These are phyloP conservation scores for Plectosphaerella plurivora DNA, from an alignment of 2,329 filamentous ascomycete species.

Conservation along the genomic window DNA sequence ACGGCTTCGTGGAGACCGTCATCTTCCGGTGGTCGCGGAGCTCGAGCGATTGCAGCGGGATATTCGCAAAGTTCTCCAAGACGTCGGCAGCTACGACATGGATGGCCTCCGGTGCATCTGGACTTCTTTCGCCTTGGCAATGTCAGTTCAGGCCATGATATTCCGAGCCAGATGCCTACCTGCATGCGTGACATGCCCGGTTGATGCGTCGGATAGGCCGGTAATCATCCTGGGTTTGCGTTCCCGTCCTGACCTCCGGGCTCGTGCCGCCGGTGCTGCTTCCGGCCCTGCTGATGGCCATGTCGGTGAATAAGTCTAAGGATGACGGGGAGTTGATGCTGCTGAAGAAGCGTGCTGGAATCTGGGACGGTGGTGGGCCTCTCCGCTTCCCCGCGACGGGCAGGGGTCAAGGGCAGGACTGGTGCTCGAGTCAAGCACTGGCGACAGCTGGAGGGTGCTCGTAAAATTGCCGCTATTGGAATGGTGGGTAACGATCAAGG, in stretches of 20 bases:
- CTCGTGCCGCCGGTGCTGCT: not conserved
- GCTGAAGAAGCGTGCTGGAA: too few relatives aligned
- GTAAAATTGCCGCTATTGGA: too few relatives aligned
- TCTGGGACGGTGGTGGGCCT: too few relatives aligned
- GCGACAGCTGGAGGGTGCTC: too few relatives aligned
- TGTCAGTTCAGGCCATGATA: not conserved
- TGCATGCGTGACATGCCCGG: conserved; percentile 2
- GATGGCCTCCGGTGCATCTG: not conserved
- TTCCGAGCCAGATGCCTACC: not conserved
- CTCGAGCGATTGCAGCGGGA: not conserved
- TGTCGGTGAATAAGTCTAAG: too few relatives aligned
- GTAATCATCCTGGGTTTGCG: not conserved
- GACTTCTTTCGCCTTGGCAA: not conserved
- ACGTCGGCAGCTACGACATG: not conserved
- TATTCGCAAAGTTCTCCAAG: not conserved
- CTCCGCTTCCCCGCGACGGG: too few relatives aligned
- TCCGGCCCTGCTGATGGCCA: not conserved
- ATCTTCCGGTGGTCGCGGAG: not conserved
- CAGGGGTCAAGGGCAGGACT: too few relatives aligned
- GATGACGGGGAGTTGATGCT: too few relatives aligned
- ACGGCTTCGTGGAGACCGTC: too few relatives aligned
- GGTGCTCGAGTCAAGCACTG: too few relatives aligned
- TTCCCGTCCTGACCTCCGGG: not conserved
- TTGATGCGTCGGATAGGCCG: conserved; percentile 1
- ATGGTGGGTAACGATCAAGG: too few relatives aligned